Conservation (phyloP, 2,329 filamentous ascomycete genomes). For the Chaetomium sp. region DNA sequence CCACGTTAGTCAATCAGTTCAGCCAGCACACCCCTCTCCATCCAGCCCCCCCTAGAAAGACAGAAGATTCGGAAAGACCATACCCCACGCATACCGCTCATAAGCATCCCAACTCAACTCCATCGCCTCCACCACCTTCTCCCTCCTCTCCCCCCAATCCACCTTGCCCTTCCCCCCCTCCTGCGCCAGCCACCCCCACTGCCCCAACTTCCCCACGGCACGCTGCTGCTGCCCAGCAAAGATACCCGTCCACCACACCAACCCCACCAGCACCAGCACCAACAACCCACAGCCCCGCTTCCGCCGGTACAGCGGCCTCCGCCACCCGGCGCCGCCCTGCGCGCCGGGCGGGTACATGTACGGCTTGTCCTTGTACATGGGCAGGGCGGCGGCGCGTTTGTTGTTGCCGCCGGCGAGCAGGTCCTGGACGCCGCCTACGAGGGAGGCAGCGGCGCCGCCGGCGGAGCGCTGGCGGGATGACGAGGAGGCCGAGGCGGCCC, state of each 20-base stretch:
- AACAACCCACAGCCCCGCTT: slow-evolving; percentile 61
- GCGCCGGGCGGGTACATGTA: slow-evolving; percentile 67
- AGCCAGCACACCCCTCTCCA: slow-evolving; percentile 35
- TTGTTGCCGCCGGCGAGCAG: slow-evolving; percentile 8
- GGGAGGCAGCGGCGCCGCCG: slow-evolving; percentile 33
- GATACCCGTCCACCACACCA: slow-evolving; percentile 72
- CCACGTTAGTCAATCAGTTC: slow-evolving; percentile 20
- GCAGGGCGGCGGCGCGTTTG: slow-evolving; percentile 58
- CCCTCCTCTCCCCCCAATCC: slow-evolving; percentile 77
- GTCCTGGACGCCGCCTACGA: slow-evolving; percentile 59
- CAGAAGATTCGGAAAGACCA: slow-evolving; percentile 39
- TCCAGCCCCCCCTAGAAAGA: not conserved
- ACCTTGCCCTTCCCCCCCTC: slow-evolving; percentile 48
- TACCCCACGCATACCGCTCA: slow-evolving; percentile 91
- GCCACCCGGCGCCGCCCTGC: slow-evolving; percentile 52
- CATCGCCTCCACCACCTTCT: slow-evolving; percentile 87
- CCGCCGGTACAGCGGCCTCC: slow-evolving; percentile 57
- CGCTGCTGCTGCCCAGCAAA: slow-evolving; percentile 49
- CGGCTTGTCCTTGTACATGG: slow-evolving; percentile 99
- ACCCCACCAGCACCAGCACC: slow-evolving; percentile 55
- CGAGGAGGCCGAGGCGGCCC: slow-evolving; percentile 32
- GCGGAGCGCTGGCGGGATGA: slow-evolving; percentile 31
- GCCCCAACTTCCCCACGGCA: slow-evolving; percentile 40
- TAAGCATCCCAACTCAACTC: slow-evolving; percentile 91
- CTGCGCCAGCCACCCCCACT: slow-evolving; percentile 61